Conservation (phyloP, 2,329 filamentous ascomycete genomes). For the Verticillium longisporum region DNA sequence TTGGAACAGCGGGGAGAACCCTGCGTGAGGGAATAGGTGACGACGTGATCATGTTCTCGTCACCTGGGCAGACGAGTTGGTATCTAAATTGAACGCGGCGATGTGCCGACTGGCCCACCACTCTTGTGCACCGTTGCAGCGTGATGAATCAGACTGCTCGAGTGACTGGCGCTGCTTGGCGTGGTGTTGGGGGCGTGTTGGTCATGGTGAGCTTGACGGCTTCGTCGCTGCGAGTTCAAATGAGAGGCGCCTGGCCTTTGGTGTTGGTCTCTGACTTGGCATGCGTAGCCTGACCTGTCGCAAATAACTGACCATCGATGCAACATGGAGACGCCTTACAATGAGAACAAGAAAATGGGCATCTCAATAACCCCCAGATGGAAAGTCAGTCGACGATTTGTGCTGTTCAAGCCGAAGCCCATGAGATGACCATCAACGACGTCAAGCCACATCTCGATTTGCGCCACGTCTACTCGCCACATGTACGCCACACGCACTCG, state of each 20-base stretch:
- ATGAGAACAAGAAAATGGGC: too few species aligned
- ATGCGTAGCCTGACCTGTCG: too few species aligned
- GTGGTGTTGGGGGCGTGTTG: not conserved
- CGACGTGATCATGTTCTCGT: not conserved
- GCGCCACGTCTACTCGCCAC: not conserved
- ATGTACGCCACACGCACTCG: not conserved
- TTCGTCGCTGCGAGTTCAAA: too few species aligned
- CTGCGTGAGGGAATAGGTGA: not conserved
- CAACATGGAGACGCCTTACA: too few species aligned
- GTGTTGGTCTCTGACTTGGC: too few species aligned
- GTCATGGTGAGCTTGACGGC: not conserved
- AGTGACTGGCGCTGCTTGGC: not conserved
- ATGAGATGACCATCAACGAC: not conserved
- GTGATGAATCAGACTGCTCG: not conserved
- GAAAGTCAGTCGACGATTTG: not conserved
- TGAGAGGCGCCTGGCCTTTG: too few species aligned
- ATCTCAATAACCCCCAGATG: not conserved
- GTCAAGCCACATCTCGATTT: not conserved
- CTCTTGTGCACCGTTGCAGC: not conserved
- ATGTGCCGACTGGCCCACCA: not conserved
- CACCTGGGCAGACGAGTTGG: not conserved
- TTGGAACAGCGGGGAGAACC: not conserved
- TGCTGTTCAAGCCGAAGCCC: not conserved
- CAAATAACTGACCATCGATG: too few species aligned
- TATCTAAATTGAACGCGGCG: not conserved